Evolutionary conservation across 2,329 filamentous ascomycete genomes (phyloP), one percentile per base, ranked within the genome.

Genomic region (Fusarium pseudoanthophilum): DNA sequence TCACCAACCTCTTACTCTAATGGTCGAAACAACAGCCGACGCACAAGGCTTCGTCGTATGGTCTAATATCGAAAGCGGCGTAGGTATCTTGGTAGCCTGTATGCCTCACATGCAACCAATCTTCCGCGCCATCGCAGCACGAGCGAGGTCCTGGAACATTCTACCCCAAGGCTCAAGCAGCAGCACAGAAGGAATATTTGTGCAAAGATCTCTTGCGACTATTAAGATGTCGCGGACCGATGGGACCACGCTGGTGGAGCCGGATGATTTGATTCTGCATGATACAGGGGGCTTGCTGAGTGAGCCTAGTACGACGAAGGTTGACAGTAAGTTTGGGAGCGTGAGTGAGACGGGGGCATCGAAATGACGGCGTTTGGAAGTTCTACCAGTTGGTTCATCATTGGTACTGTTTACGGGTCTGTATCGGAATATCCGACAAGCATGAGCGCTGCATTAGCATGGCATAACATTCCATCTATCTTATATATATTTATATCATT

Each of bases 71-170:
- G 64, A 67, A 32, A 45, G 10, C 2, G 61, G 62, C 4, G 62
- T 67, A 3, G 64, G 62, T 1, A 67, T 60, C 13, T 6, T 67
- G 21, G 64, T 67, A 11, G 64, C 63, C 3, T 67, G 62, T 0
- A 52, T 67, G 63, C 63, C 62, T 28, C 45, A 46, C 5, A 60
- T 42, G 28, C 53, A 61, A 21, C 64, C 64, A 2, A 32, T 67
- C 1, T 40, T 67, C 6, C 62, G 40, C 11, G 34, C 45, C 5
- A 40, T 30, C 4, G 42, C 32, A 16, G 24, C 45, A 7, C 18
- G 26, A n/a, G 21, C 30, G 4, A 36, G 40, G 11, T 67, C 63
- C 2, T 11, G 43, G 11, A 67, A 48, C 4, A 32, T 67, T 5
- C 13, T 51, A 4, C 48, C 48, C 2, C 6, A 20, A 34, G 30